A percentile compares a stretch with the other conserved stretches of the same genome.
Evolutionary conservation across 2,329 filamentous ascomycete species (phyloP).

Genomic region (Aspergillus jensenii): DNA sequence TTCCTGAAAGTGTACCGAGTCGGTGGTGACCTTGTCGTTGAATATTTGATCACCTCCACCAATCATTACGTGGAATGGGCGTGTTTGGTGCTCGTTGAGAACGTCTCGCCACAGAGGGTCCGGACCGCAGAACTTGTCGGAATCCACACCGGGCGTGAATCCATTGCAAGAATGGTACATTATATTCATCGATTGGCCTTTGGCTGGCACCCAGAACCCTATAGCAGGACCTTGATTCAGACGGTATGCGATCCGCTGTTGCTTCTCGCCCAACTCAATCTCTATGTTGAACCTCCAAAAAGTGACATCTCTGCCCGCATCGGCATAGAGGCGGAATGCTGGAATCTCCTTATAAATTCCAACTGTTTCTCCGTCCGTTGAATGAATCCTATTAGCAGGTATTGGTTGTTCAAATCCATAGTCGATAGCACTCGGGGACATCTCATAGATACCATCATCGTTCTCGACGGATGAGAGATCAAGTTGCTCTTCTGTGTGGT

Average conservation of each 20-base stretch:
- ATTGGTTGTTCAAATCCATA: constrained; percentile 43
- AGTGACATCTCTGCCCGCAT: constrained; percentile 80
- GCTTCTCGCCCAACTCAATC: constrained; percentile 73
- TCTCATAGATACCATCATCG: constrained; percentile 79
- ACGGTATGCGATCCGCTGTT: constrained; percentile 88
- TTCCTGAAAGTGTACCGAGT: constrained; percentile 74
- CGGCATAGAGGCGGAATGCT: constrained; percentile 78
- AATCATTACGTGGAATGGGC: constrained; percentile 97
- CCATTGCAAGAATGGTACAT: constrained; percentile 99
- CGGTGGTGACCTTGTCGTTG: constrained; percentile 77
- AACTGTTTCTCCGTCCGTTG: constrained; percentile 72
- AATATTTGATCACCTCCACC: constrained; percentile 97
- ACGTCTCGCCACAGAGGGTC: constrained; percentile 98
- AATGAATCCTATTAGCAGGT: constrained; percentile 48
- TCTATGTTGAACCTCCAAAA: constrained; percentile 98
- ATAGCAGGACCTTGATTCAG: constrained; percentile 88
- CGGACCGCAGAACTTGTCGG: constrained; percentile 81
- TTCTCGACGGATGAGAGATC: constrained; percentile 80
- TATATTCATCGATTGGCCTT: constrained; percentile 88
- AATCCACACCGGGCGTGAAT: constrained; percentile 77
- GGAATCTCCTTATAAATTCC: constrained; percentile 81
- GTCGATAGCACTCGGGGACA: constrained; percentile 50
- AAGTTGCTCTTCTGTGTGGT: constrained; percentile 73
- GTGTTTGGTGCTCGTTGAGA: constrained; percentile 83
- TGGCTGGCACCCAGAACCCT: constrained; percentile 91